Evolutionary conservation across 108 stramenopile genomes (phyloP), one percentile per base, ranked within the genome.

Genomic region (Cyclostephanos invisitatus): DNA sequence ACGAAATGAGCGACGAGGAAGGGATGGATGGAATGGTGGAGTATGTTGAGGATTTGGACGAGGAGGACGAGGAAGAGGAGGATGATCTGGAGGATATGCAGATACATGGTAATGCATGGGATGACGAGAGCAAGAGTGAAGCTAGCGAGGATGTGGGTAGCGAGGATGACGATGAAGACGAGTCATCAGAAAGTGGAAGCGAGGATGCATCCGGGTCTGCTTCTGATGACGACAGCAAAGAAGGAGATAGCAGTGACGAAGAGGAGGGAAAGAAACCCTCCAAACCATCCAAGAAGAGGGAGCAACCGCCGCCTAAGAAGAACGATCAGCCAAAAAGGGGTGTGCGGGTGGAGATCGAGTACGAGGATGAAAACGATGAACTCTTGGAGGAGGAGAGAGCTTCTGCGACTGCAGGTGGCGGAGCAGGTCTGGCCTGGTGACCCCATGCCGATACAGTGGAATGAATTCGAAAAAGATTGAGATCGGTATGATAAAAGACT

Each of bases 11-110:
- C 1, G 74, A 65, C 7, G 60, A 67, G n/a, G 81, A 85, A 15
- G 80, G 86, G 68, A 83, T 78, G 17, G 83, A 77, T 48, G 77
- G 74, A 50, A 60, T 85, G 37, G 78, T 86, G 15, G 89, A 93
- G 64, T 89, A 89, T 75, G 88, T 93, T 20, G 92, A 93, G 84
- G 90, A 93, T 77, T 73, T 91, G 64, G 92, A 93, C 14, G 88
- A 86, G 28, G 87, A 88, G 24, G 89, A 89, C 54, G 89, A 89
- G 64, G 87, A 89, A 18, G 78, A 80, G 60, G 86, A 92, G 54
- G 86, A 87, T 21, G 91, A 89, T 65, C 70, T 88, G 68, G 91
- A 93, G 70, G 87, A 93, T 84, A 78, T 89, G 78, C 85, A 93
- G 56, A 85, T 87, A 71, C 50, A 88, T 68, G 90, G 81, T 32